phyloP scores from a whole-genome alignment of 2,329 filamentous ascomycete genomes.

The Tolypocladium inflatum region DNA sequence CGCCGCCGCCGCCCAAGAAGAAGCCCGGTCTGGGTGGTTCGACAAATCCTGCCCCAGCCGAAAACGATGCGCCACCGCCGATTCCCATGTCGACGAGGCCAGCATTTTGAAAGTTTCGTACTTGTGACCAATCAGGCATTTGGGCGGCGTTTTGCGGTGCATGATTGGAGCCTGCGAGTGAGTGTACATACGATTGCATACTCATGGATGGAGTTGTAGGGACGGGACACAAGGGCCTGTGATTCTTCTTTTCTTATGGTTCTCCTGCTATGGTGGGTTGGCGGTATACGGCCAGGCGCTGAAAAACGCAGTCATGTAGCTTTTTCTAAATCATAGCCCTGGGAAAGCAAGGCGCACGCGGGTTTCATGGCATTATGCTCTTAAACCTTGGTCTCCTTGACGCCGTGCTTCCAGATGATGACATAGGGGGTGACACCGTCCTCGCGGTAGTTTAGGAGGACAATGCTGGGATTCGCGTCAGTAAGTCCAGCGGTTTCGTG shows the following conservation, averaged over 20 bases:
- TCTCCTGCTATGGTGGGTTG: slow-evolving; percentile 6
- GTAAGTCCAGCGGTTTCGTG: background rate
- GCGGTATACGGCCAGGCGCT: slow-evolving; percentile 6
- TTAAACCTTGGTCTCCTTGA: slow-evolving; percentile 88
- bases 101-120: slow-evolving; percentile 24
- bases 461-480: slow-evolving; percentile 46
- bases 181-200: background rate
- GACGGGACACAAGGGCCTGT: background rate
- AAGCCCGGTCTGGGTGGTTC: slow-evolving; percentile 28
- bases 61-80: slow-evolving; percentile 34
- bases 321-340: slow-evolving; percentile 4
- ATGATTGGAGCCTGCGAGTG: background rate
- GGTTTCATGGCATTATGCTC: background rate
- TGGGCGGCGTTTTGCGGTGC: background rate
- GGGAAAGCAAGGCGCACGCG: slow-evolving; percentile 1
- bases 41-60: slow-evolving; percentile 7
- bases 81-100: slow-evolving; percentile 43
- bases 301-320: slow-evolving; percentile 1
- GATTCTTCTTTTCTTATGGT: slow-evolving; percentile 1
- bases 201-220: background rate
- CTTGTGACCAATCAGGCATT: background rate
- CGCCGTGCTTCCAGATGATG: slow-evolving; percentile 90
- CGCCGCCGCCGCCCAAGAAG: slow-evolving; percentile 44
- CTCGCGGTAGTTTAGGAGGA: slow-evolving; percentile 95
- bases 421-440: slow-evolving; percentile 87